These are phyloP conservation scores for Aspergillus piperis DNA, from an alignment of 2,329 filamentous ascomycete species.

Conservation along the genomic window DNA sequence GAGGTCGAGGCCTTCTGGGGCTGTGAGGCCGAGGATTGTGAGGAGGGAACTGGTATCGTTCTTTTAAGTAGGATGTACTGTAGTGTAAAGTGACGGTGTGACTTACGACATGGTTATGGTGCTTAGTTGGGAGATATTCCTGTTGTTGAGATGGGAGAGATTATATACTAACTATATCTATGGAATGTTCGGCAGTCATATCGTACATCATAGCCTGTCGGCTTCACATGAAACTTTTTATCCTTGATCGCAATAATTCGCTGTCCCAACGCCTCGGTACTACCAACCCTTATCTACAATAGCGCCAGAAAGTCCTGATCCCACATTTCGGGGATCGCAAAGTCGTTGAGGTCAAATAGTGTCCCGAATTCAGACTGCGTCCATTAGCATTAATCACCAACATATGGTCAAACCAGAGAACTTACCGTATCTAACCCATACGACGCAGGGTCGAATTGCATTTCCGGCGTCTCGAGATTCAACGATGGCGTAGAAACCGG, in stretches of 20 bases:
- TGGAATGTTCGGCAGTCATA: neutral
- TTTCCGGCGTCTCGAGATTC: conserved; percentile 21
- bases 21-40: conserved; percentile 24
- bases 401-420: conserved; percentile 18
- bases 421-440: conserved; percentile 12
- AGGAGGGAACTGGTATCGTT: conserved; percentile 11
- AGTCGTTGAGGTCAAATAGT: conserved; percentile 33
- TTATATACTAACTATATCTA: conserved; percentile 5
- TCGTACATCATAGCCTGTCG: neutral
- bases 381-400: conserved; percentile 12
- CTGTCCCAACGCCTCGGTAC: neutral
- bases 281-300: conserved; percentile 1
- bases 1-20: conserved; percentile 15
- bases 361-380: conserved; percentile 32
- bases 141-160: neutral
- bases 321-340: conserved; percentile 30
- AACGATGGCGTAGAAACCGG: conserved; percentile 14
- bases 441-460: conserved; percentile 28
- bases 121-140: neutral
- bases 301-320: conserved; percentile 27
- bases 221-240: conserved; percentile 1
- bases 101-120: conserved; percentile 13
- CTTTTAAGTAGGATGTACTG: neutral
- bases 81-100: neutral
- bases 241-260: neutral